Percentiles rank a stretch among this genome's conserved stretches.
These are phyloP conservation scores for Fistulifera solaris DNA, from an alignment of 108 stramenopile genomes.

Conservation along the genomic window DNA sequence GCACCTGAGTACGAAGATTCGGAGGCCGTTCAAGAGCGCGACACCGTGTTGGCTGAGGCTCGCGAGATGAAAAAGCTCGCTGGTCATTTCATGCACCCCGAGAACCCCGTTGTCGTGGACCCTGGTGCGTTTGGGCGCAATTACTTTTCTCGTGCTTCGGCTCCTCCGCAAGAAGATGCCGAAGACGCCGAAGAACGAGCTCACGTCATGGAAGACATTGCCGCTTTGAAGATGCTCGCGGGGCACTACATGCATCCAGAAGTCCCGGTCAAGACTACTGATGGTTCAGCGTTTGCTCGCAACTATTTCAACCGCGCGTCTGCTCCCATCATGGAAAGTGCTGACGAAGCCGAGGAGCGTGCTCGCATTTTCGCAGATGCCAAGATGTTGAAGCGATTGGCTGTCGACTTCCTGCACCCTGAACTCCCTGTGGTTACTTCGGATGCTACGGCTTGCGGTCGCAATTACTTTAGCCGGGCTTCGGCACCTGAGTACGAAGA, in stretches of 20 bases:
- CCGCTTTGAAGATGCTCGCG: constrained; percentile 25
- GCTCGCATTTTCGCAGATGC: constrained; percentile 37
- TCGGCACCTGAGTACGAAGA: constrained; percentile 42
- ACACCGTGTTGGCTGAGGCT: constrained; percentile 32
- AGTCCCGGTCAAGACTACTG: constrained; percentile 5
- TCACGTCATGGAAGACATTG: constrained; percentile 20
- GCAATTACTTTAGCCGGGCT: constrained; percentile 56
- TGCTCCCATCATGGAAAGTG: constrained; percentile 34
- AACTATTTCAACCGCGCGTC: constrained; percentile 58
- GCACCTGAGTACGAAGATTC: constrained; percentile 37
- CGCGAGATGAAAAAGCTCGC: constrained; percentile 43
- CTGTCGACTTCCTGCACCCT: constrained; percentile 48
- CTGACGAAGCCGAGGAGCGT: constrained; percentile 27
- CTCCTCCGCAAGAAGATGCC: constrained; percentile 11
- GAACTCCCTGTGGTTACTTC: constrained; percentile 33
- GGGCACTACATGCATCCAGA: constrained; percentile 34
- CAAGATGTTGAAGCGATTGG: constrained; percentile 41
- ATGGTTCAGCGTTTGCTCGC: constrained; percentile 23
- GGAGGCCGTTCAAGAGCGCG: constrained; percentile 32
- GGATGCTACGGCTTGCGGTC: constrained; percentile 23
- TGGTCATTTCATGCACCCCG: constrained; percentile 48
- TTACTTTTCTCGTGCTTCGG: constrained; percentile 58
- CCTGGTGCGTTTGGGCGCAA: constrained; percentile 38
- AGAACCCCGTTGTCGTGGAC: constrained; percentile 29
- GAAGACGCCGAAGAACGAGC: constrained; percentile 27